Percentiles rank a stretch among this genome's conserved stretches.
These are phyloP conservation scores for Ustilago trichophora DNA, from an alignment of 1,284 basidiomycete genomes.

Conservation along the genomic window DNA sequence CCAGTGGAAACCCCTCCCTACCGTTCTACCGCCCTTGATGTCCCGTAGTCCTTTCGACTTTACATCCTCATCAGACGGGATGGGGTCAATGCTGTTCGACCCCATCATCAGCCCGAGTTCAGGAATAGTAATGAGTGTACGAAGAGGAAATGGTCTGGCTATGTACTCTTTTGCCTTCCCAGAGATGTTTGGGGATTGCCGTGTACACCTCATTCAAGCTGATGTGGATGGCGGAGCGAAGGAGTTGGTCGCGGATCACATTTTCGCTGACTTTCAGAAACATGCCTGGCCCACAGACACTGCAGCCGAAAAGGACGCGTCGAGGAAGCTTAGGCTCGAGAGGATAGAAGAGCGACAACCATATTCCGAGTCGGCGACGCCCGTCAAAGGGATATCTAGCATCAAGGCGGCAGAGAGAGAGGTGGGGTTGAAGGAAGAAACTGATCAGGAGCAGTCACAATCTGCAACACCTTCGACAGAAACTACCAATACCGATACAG, in stretches of 20 bases:
- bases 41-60: conserved; percentile 9
- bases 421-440: no score
- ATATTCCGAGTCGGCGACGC: no score
- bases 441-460: background rate
- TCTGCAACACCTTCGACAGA: background rate
- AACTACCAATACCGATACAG: background rate
- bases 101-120: conserved; percentile 18
- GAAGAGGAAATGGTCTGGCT: conserved; percentile 4
- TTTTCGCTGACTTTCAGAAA: conserved; percentile 24
- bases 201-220: conserved; percentile 39
- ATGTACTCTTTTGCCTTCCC: conserved; percentile 27
- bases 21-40: conserved; percentile 6
- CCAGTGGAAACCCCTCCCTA: conserved; percentile 15
- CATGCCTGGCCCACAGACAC: conserved; percentile 11
- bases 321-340: no score
- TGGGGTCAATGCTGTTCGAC: background rate
- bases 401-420: no score
- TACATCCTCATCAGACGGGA: background rate
- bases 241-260: conserved; percentile 20
- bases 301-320: background rate
- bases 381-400: no score
- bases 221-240: conserved; percentile 8
- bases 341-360: no score
- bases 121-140: conserved; percentile 7
- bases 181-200: conserved; percentile 25